Evolutionary conservation across 192 early-diverging fungal species (phyloP).

Genomic region (Mortierella antarctica): DNA sequence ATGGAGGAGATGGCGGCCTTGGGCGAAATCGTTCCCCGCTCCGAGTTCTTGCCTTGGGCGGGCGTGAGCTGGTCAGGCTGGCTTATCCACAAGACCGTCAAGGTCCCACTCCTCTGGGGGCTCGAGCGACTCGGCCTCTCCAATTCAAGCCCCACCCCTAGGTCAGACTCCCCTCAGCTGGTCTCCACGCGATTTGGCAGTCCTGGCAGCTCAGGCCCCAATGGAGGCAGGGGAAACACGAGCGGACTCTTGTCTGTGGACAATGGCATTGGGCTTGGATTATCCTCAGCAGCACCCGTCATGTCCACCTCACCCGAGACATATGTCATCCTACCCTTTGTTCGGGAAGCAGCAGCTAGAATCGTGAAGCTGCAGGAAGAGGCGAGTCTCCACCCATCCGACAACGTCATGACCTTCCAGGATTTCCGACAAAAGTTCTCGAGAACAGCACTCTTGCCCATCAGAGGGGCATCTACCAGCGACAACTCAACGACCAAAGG

Average conservation of each 20-base stretch:
- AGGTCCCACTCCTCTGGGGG: conserved; percentile 42
- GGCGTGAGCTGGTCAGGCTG: conserved; percentile 47
- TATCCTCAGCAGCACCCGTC: background rate
- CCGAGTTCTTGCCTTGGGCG: conserved; percentile 51
- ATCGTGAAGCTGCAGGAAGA: conserved; percentile 44
- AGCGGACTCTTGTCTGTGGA: conserved; percentile 6
- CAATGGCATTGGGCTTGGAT: conserved; percentile 11
- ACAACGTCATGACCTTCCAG: conserved; percentile 51
- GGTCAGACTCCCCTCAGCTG: conserved; percentile 18
- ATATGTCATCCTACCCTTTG: conserved; percentile 32
- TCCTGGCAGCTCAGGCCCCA: background rate
- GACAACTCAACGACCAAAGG: conserved; percentile 2
- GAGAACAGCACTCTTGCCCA: conserved; percentile 33
- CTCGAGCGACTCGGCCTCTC: conserved; percentile 41
- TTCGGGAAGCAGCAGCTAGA: conserved; percentile 40
- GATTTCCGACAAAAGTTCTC: conserved; percentile 52
- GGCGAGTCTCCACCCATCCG: conserved; percentile 18
- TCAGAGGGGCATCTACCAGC: conserved; percentile 14
- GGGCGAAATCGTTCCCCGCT: conserved; percentile 29
- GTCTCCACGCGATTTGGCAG: conserved; percentile 13
- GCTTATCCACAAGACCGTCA: conserved; percentile 50
- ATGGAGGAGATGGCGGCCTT: conserved; percentile 33
- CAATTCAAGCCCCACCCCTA: conserved; percentile 16
- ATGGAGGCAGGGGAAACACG: conserved; percentile 17
- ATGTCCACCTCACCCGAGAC: conserved; percentile 11